Base-by-base conservation (phyloP, 768 basidiomycete species). In the Rhizopogon vesiculosus region DNA sequence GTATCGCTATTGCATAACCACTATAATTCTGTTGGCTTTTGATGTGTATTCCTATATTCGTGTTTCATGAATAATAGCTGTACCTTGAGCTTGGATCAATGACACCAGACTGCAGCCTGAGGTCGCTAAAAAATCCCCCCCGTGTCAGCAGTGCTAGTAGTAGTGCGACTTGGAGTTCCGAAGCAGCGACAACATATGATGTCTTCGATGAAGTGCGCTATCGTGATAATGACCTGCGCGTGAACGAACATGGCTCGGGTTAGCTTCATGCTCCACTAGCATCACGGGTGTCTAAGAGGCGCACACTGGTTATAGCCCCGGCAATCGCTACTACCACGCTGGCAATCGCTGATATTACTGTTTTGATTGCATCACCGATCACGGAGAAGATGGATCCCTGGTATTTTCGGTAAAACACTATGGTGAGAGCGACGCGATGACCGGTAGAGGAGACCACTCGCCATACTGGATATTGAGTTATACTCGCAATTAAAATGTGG, bases 1-100 rank as follows among this genome's bases (percentile, higher is more conserved):
- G 53, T 56, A 59, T 28, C 33, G 16, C 45, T 41, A 33, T 33
- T 61, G 44, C 45, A 19, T 13, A 46, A 33, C 31, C 8, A 46
- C 22, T 25, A 33, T 13, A 19, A 31, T 31, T 45, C 9, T 7
- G 28, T 18, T 16, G 18, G 16, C 45, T n/a, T 45, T 45, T 45
- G 31, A 33, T 3, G 10, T 33, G 31, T 9, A 33, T 33, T 33
- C 31, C 28, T 7, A 7, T n/a, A 15, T 5, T 16, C 8, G 16
- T 28, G 15, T 45, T 9, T 45, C 8, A 16, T n/a, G 13, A 3
- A 25, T 38, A 12, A 3, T 22, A 43, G 25, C 13, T 43, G 42
- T 25, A 7, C 31, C 10, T 33, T 33, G 31, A 10, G 31, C 31
- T 9, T 7, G 31, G 10, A 33, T 33, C 7, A n/a, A 28, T 9